A percentile compares a stretch with the other conserved stretches of the same genome.
These are phyloP conservation scores for Plasmodium blacklocki DNA, from an alignment of 169 alveolate genomes.

Conservation along the genomic window DNA sequence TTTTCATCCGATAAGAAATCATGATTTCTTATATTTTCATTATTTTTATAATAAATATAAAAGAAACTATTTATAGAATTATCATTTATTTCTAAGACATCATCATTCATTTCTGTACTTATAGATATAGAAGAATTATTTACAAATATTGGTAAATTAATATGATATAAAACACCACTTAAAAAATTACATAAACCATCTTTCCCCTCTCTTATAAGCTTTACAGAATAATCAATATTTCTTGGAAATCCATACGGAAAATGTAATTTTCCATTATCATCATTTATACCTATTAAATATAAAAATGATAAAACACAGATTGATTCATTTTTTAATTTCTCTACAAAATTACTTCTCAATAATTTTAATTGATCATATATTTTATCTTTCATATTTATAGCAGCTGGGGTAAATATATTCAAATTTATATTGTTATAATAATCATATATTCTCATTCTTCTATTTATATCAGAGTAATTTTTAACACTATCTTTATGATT, in stretches of 20 bases:
- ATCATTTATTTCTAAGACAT: conserved; percentile 4
- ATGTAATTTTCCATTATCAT: conserved; percentile 81
- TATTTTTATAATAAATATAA: conserved; percentile 53
- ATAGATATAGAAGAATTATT: conserved; percentile 64
- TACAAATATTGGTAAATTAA: conserved; percentile 89
- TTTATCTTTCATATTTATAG: conserved; percentile 23
- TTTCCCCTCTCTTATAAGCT: conserved; percentile 82
- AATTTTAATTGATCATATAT: conserved; percentile 66
- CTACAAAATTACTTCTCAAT: conserved; percentile 23
- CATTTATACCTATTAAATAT: conserved; percentile 86
- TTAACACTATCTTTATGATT: too few relatives aligned
- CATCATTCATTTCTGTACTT: conserved; percentile 58
- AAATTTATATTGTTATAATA: conserved; percentile 18
- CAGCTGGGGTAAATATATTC: conserved; percentile 47
- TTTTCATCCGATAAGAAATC: conserved; percentile 50
- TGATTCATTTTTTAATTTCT: conserved; percentile 53
- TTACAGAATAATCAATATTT: conserved; percentile 81
- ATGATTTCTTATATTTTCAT: conserved; percentile 9
- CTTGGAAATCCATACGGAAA: conserved; percentile 92
- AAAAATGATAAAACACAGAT: conserved; percentile 86
- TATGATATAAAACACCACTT: conserved; percentile 83
- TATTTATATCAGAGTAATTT: neutral
- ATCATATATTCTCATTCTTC: neutral
- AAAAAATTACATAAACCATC: conserved; percentile 89
- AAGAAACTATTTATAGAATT: conserved; percentile 35